Base-by-base conservation (phyloP, 768 basidiomycete genomes). In the Naganishia onofrii region DNA sequence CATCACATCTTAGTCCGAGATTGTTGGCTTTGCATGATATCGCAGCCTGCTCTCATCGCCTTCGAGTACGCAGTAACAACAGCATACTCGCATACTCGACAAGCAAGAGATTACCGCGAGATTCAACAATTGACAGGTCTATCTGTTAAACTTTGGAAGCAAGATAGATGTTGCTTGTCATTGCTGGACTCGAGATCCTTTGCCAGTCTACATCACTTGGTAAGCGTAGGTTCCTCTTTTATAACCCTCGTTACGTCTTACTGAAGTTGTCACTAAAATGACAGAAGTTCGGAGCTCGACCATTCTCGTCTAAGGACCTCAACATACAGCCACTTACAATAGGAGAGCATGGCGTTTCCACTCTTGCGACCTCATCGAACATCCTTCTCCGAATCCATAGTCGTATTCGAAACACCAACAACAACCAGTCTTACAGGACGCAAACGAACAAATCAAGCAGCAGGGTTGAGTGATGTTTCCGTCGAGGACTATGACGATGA, bases 401-500 rank as follows among this genome's bases (percentile, higher is more conserved):
- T 44, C n/a, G 60, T 12, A 28, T 29, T 15, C 23, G 34, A 44
- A 1, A 23, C 23, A 44, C 38, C 23, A 7, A 36, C 36, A 23
- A 26, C 60, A 29, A 17, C 60, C 19, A 63, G 60, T 28, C 60
- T 38, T 21, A 44, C 12, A 4, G 60, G 60, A 42, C 60, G 60
- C 36, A 63, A 63, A 42, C 60, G 60, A 36, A 42, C 60, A n/a
- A 63, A 46, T 28, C 60, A 63, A 63, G 38, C 60, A 44, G 60
- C 60, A 42, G 65, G 48, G 19, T 52, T 66, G 65, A 54, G 48
- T 44, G 65, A 51, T n/a, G 65, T 66, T 21, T 53, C 65, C 23
- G 26, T 66, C 21, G 65, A 42, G 42, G 42, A 42, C n/a, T n/a
- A n/a, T 42, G 42, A 42, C 15, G 42, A 53, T 28, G 48, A 66